phyloP scores from a whole-genome alignment of 2,329 filamentous ascomycete genomes.

The Cladosporium sp. region DNA sequence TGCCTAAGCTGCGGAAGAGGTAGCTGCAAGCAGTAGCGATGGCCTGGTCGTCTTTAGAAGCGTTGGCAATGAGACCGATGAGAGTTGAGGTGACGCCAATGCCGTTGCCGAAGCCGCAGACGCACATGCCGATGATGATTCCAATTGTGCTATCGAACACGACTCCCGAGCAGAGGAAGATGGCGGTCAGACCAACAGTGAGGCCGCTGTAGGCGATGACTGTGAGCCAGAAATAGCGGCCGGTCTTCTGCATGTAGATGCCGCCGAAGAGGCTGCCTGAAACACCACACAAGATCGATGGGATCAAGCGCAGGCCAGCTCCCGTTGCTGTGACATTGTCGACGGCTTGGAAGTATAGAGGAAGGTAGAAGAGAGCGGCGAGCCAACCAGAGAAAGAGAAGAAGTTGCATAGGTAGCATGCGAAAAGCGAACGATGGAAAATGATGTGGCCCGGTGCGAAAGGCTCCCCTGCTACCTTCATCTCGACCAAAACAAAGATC shows the following conservation, averaged over 20 bases:
- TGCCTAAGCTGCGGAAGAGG: slow-evolving; percentile 73
- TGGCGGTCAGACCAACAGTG: slow-evolving; percentile 54
- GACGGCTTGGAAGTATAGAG: slow-evolving; percentile 75
- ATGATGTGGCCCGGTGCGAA: slow-evolving; percentile 76
- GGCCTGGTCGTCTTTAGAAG: slow-evolving; percentile 66
- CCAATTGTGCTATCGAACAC: slow-evolving; percentile 51
- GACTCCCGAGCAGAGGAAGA: slow-evolving; percentile 60
- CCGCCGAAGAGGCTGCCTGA: slow-evolving; percentile 65
- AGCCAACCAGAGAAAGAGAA: slow-evolving; percentile 65
- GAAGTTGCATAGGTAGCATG: slow-evolving; percentile 71
- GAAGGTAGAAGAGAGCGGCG: slow-evolving; percentile 68
- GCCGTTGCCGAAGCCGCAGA: slow-evolving; percentile 56
- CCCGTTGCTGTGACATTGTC: slow-evolving; percentile 62
- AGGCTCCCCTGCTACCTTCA: slow-evolving; percentile 65
- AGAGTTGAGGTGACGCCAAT: slow-evolving; percentile 70
- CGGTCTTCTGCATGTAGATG: slow-evolving; percentile 67
- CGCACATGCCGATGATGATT: slow-evolving; percentile 58
- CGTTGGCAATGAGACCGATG: slow-evolving; percentile 70
- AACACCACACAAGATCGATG: slow-evolving; percentile 63
- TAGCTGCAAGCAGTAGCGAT: slow-evolving; percentile 78
- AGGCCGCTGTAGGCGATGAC: slow-evolving; percentile 56
- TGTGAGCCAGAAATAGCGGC: slow-evolving; percentile 70
- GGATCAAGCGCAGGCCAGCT: slow-evolving; percentile 66
- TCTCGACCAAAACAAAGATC: slow-evolving; percentile 69
- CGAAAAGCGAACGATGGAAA: slow-evolving; percentile 64